Conservation (phyloP, 192 early-diverging fungal genomes). For the Diversispora epigaea region DNA sequence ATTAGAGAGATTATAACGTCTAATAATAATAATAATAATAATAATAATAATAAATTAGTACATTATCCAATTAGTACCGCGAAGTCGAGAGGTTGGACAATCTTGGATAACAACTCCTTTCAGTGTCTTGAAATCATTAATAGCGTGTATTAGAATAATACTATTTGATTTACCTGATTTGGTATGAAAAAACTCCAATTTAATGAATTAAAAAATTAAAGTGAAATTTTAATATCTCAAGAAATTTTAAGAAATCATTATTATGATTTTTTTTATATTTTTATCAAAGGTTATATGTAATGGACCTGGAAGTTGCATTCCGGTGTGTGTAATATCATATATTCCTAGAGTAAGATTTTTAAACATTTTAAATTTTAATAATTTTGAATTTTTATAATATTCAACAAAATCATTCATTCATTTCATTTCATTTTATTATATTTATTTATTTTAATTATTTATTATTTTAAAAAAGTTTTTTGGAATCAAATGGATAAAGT, state of each 20-base stretch:
- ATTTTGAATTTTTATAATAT: background rate
- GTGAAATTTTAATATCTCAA: no score
- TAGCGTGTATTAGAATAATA: constrained; percentile 46
- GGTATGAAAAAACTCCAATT: constrained; percentile 13
- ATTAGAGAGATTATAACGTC: background rate
- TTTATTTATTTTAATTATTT: no score
- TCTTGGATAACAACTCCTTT: constrained; percentile 56
- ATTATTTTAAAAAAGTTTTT: no score
- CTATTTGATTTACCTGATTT: constrained; percentile 56
- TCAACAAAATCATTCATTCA: background rate
- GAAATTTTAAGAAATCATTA: no score
- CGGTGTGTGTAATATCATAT: constrained; percentile 63
- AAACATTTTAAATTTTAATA: background rate
- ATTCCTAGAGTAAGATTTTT: constrained; percentile 54
- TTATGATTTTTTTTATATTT: no score
- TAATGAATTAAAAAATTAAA: no score
- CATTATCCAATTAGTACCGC: constrained; percentile 45
- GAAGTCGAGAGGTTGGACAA: constrained; percentile 76
- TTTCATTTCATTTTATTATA: background rate
- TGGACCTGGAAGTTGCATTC: constrained; percentile 87
- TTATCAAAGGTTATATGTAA: constrained; percentile 71
- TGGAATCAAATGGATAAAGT: constrained; percentile 52
- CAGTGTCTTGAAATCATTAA: constrained; percentile 43
- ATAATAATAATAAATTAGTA: background rate
- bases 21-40: background rate